Base-by-base conservation (phyloP, 768 basidiomycete species). In the Lactarius indigo region DNA sequence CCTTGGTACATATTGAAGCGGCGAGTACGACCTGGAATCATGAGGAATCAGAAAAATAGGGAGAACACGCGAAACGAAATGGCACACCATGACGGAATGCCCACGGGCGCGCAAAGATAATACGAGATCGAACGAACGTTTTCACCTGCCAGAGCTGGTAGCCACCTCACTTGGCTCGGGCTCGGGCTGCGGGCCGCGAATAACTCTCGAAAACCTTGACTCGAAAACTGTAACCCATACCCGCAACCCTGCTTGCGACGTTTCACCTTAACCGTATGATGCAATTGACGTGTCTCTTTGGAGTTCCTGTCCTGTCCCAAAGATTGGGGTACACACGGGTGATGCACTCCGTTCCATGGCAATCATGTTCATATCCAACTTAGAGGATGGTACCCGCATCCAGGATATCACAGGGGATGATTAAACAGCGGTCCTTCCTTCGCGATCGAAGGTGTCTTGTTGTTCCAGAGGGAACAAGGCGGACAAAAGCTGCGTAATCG, bases 1-100 rank as follows among this genome's bases (percentile, higher is more conserved):
- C 91, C 78, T 94, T 95, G 58, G 94, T 94, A 77, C 93, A 94
- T 85, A 97, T 94, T 70, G 92, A 94, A 35, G 94, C 92, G 72
- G 94, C 94, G 71, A 96, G 82, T 64, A 96, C 93, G 71, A 96
- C 94, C 94, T 96, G 18, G 52, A 8, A 39, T 39, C 23, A 28
- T 12, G 42, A 23, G n/a, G 8, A 12, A 39, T 66, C 39, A 66
- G 57, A 1, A 18, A 62, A 30, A 7, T 26, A 37, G 4, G 17
- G 42, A 23, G 30, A 42, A n/a, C 5, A 15, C 9, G 50, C 28
- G 26, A 52, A 61, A 66, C 23, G 23, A 57, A 12, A 37, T 30
- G 33, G 50, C 66, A 18, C 17, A 69, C 69, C 69, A 69, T 69
- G 47, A 10, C 54, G 56, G 50, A 23, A 37, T 52, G 31, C 28